Evolutionary conservation across 1,284 basidiomycete species (phyloP), one percentile per base, ranked within the genome.

Genomic region (Melampsora americana): DNA sequence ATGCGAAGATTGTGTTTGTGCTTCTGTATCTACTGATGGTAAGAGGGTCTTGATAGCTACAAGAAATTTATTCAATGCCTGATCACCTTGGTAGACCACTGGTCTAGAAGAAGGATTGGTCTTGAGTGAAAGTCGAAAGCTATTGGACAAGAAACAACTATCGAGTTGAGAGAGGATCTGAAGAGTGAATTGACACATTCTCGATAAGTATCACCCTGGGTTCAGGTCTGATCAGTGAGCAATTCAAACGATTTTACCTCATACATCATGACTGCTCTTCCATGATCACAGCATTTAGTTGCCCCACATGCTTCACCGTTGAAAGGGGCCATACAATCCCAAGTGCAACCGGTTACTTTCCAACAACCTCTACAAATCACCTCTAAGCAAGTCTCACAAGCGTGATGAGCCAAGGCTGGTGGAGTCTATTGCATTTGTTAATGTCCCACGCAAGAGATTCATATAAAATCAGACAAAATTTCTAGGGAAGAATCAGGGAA

Each of bases 371-470:
- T 48, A 42, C 69, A 72, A 32, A 72, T 65, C 28, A 53, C 42
- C 26, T 72, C 69, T 23, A 60, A 72, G n/a, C 69, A 72, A 30
- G 39, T 65, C 46, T 60, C 60, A 53, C 69, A 72, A 16, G 62
- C 48, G 65, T 72, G 61, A 42, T 72, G 69, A 48, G 64, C 32
- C 39, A 64, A 42, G 20, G 50, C 61, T 12, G 28, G 61, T 12
- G 69, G 61, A 14, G 64, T 61, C 69, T 72, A 35, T 44, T 14
- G 42, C 16, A 44, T 0, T 39, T 12, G 12, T 39, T 12, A 39
- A 12, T 39, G 7, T 1, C 6, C 39, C 39, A 39, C 42, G 42
- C 42, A 44, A 14, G 14, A 44, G 11, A 44, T 44, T 44, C 42
- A 44, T 16, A 14, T 16, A 14, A 1, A 44, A 44, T 44, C 14